phyloP scores from a whole-genome alignment of 1,284 basidiomycete genomes.

The Ceratobasidium sp. region DNA sequence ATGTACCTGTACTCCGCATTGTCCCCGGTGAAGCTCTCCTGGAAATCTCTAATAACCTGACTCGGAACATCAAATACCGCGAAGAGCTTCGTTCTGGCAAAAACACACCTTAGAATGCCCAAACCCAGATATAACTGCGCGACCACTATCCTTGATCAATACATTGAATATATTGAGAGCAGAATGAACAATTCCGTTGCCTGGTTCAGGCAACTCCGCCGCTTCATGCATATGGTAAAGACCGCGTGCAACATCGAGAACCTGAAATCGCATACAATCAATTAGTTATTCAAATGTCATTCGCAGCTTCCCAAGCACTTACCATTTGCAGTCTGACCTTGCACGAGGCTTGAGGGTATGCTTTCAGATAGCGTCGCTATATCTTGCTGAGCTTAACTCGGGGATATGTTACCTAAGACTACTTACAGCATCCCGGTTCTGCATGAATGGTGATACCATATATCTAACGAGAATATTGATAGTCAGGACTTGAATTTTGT shows the following conservation, averaged over 20 bases:
- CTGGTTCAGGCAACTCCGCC: not conserved
- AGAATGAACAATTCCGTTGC: conserved; percentile 32
- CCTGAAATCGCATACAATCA: not conserved
- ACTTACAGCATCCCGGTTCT: conserved; percentile 38
- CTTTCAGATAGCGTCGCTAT: conserved; percentile 34
- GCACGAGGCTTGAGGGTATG: not conserved
- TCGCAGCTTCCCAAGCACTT: not conserved
- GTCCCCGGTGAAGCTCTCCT: conserved; percentile 34
- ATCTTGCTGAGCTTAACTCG: not conserved
- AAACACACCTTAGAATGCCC: conserved; percentile 34
- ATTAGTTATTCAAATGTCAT: not conserved
- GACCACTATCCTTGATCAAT: conserved; percentile 42
- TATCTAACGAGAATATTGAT: conserved; percentile 2
- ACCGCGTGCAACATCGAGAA: conserved; percentile 29
- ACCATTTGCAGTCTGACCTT: conserved; percentile 33
- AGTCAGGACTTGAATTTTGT: not conserved
- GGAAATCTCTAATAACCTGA: conserved; percentile 31
- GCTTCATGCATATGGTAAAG: conserved; percentile 35
- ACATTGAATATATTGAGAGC: conserved; percentile 34
- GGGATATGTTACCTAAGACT: too few species aligned
- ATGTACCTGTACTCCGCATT: conserved; percentile 43
- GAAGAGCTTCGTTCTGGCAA: not conserved
- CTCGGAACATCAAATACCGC: not conserved
- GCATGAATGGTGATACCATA: conserved; percentile 30
- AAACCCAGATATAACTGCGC: conserved; percentile 40